Conservation (phyloP, 768 basidiomycete genomes). For the Tulasnella sp. region DNA sequence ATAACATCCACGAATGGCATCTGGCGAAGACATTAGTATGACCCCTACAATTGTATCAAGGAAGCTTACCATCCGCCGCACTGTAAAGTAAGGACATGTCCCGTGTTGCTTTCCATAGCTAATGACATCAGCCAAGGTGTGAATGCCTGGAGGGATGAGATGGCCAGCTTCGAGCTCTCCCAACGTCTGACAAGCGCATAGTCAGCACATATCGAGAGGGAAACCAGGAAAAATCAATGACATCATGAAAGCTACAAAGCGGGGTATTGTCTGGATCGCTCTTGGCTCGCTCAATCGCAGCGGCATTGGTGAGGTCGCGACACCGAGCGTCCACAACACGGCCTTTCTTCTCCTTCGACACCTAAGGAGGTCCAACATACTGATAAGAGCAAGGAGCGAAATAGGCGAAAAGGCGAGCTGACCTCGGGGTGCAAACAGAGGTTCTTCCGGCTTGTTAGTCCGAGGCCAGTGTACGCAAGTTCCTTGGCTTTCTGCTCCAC, state of each 20-base stretch:
- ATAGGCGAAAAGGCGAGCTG: slow-evolving; percentile 15
- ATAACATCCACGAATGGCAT: slow-evolving; percentile 92
- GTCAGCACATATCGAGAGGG: slow-evolving; percentile 13
- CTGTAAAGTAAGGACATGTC: slow-evolving; percentile 90
- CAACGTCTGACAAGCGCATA: slow-evolving; percentile 46
- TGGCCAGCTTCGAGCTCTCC: slow-evolving; percentile 70
- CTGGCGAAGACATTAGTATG: slow-evolving; percentile 32
- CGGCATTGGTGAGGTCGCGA: slow-evolving; percentile 83
- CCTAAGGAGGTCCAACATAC: slow-evolving; percentile 34
- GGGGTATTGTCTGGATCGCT: slow-evolving; percentile 81
- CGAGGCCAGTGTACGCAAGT: slow-evolving; percentile 71
- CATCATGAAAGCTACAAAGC: slow-evolving; percentile 93
- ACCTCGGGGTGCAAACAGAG: slow-evolving; percentile 92
- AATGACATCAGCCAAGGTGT: slow-evolving; percentile 87
- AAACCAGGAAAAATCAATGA: slow-evolving; percentile 26
- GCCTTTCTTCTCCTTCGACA: slow-evolving; percentile 96
- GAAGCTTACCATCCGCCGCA: slow-evolving; percentile 80
- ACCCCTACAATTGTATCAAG: background rate
- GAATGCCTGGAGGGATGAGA: slow-evolving; percentile 74
- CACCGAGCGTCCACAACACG: slow-evolving; percentile 94
- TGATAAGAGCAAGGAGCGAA: background rate
- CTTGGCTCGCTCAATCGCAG: slow-evolving; percentile 68
- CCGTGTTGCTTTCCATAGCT: slow-evolving; percentile 75
- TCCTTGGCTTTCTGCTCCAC: slow-evolving; percentile 69
- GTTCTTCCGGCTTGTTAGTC: slow-evolving; percentile 91